phyloP scores from a whole-genome alignment of 805 yeast species.

The Kuraishia piskuri region DNA sequence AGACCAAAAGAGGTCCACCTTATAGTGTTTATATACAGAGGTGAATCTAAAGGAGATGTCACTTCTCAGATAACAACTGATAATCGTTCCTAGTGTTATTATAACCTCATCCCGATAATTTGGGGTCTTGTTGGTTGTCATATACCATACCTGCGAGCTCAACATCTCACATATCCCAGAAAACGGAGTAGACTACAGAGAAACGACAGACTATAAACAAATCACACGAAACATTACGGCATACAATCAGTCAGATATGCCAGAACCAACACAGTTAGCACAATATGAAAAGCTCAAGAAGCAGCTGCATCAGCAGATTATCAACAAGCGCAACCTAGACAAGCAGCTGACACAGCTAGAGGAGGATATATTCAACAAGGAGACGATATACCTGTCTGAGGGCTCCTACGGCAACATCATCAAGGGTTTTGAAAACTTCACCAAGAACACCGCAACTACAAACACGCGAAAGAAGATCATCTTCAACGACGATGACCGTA shows the following conservation, averaged over 20 bases:
- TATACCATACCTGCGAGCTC: too few relatives aligned
- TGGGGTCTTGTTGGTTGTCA: too few relatives aligned
- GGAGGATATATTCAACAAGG: slow-evolving; percentile 72
- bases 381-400: slow-evolving; percentile 66
- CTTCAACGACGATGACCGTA: slow-evolving; percentile 68
- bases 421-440: slow-evolving; percentile 83
- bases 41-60: too few relatives aligned
- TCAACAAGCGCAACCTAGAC: slow-evolving; percentile 57
- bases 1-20: background rate
- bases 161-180: too few relatives aligned
- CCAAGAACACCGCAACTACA: slow-evolving; percentile 35
- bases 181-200: background rate
- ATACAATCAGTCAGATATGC: slow-evolving; percentile 4
- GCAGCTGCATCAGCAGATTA: slow-evolving; percentile 55
- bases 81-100: too few relatives aligned
- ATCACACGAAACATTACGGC: background rate
- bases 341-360: slow-evolving; percentile 55
- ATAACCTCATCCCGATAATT: too few relatives aligned
- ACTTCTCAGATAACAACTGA: too few relatives aligned
- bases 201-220: background rate
- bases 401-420: slow-evolving; percentile 67
- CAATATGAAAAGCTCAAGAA: slow-evolving; percentile 63
- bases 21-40: too few relatives aligned
- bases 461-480: slow-evolving; percentile 34
- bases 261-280: slow-evolving; percentile 19